Evolutionary conservation across 805 yeast species (phyloP), one percentile per base, ranked within the genome.

Genomic region (Yamadazyma philogaea): DNA sequence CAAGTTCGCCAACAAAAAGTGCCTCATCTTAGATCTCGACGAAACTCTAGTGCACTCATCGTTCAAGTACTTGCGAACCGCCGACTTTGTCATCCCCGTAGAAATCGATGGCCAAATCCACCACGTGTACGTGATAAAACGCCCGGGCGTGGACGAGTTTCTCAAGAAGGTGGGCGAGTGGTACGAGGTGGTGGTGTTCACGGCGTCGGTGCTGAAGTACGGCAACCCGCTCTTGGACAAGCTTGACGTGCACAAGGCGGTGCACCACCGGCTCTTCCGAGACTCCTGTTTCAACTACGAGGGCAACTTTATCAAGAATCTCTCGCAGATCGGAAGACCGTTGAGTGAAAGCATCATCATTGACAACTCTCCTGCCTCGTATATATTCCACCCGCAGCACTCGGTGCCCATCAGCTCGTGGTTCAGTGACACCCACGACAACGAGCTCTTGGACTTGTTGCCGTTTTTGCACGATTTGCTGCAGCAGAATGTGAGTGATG

Each of bases 351-450:
- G 85, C 34, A 89, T 93, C 44, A 93, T 93, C 51, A 81, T 93
- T 50, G 99, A 93, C 69, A 93, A 93, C 64, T 90, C 98, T 2
- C 98, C 99, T 1, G 96, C 98, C 3, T 87, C 96, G n/a, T 93
- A 93, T 64, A 82, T 91, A 43, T 87, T 93, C 73, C 98, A 93
- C 60, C 99, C 99, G 16, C 95, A 88, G 63, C 96, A 93, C 68
- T 95, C 98, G 7, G 84, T 93, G 21, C 99, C 99, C 18, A 87
- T 93, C 21, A 87, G 96, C 51, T 83, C 93, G 61, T 93, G 99
- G 99, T 93, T 93, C 72, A 87, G 96, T 52, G 99, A 93, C 66
- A 81, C 93, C 21, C 99, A 93, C 63, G 99, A 93, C 63, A 90
- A 90, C 61, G 99, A 93, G 72, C 74, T 93, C 55, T 64, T 87